Evolutionary conservation across 352 stramenopile species (phyloP).

Genomic region (Poterioochromonas sp.): DNA sequence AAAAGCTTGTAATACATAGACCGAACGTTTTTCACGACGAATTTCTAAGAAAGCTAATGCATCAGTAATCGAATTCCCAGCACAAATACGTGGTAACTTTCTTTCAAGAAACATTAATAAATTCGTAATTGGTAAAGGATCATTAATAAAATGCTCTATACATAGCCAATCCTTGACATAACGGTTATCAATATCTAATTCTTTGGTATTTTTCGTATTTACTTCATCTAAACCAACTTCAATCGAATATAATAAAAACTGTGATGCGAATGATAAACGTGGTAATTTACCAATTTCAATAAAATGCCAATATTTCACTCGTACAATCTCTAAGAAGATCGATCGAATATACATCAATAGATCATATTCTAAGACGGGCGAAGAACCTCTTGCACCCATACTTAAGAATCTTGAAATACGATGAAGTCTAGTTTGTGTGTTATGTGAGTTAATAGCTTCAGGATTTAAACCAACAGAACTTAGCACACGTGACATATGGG

Average conservation of each 20-base stretch:
- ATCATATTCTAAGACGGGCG: neutral
- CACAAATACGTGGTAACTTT: neutral
- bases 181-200: too few species aligned
- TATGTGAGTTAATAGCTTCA: too few species aligned
- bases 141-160: neutral
- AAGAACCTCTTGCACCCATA: neutral
- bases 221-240: slow-evolving; percentile 25
- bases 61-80: neutral
- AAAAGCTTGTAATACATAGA: slow-evolving; percentile 9
- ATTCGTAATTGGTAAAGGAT: neutral
- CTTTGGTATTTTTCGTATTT: too few species aligned
- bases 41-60: neutral
- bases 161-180: neutral
- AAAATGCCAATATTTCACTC: slow-evolving; percentile 19
- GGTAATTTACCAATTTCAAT: slow-evolving; percentile 28
- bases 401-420: neutral
- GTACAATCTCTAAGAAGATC: slow-evolving; percentile 28
- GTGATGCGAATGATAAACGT: neutral
- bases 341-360: slow-evolving; percentile 8
- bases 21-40: neutral
- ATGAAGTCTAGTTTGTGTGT: neutral
- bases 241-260: slow-evolving; percentile 25
- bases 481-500: neutral
- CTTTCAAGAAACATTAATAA: neutral
- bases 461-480: too few species aligned